Conservation (phyloP, 140 eudicot species). For the Senecio squalidus region DNA sequence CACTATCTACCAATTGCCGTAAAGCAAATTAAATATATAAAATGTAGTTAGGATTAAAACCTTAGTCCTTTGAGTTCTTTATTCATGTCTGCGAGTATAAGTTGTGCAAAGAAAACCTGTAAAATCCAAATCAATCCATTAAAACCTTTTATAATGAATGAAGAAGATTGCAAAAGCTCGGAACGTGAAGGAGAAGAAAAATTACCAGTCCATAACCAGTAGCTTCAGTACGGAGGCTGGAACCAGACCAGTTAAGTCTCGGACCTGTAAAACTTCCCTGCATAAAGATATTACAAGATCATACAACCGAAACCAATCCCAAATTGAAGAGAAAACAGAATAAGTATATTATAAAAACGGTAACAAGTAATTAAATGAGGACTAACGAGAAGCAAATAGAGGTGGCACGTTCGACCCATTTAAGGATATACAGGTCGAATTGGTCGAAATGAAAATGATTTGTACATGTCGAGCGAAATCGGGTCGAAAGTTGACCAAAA, state of each 20-base stretch:
- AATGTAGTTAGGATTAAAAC: too few relatives aligned
- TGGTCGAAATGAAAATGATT: background rate
- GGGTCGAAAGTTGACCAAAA: background rate
- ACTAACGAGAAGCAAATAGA: slow-evolving; percentile 8
- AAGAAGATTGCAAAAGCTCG: background rate
- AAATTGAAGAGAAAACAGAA: background rate
- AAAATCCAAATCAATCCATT: slow-evolving; percentile 17
- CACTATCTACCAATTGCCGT: too few relatives aligned
- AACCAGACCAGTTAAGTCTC: slow-evolving; percentile 85
- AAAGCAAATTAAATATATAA: too few relatives aligned
- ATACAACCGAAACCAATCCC: background rate
- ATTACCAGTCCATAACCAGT: slow-evolving; percentile 95
- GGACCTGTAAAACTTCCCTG: slow-evolving; percentile 99
- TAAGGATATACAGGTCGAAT: background rate
- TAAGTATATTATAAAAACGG: background rate
- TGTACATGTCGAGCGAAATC: background rate
- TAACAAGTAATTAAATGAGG: background rate
- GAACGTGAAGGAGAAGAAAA: background rate
- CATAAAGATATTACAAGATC: slow-evolving; percentile 16
- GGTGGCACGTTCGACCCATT: background rate
- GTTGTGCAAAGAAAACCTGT: slow-evolving; percentile 96
- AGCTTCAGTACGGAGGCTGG: slow-evolving; percentile 96
- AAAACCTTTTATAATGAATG: slow-evolving; percentile 10
- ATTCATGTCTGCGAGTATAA: slow-evolving; percentile 90
- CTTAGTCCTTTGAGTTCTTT: slow-evolving; percentile 96